Evolutionary conservation across 257 asterid genomes (phyloP).

Genomic region (Solanum boliviense): DNA sequence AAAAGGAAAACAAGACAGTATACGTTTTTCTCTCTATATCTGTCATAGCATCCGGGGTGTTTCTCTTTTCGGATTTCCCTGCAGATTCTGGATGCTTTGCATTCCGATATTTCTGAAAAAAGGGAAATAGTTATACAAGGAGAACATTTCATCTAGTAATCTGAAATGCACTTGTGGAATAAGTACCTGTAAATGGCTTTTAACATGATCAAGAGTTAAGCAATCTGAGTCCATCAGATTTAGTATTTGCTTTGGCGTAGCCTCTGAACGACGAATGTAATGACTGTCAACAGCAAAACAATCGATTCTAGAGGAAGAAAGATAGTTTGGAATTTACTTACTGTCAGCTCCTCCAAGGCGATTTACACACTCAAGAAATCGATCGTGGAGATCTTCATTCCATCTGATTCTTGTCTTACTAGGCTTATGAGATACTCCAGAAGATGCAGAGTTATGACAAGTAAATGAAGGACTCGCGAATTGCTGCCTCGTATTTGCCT

Average conservation of each 20-base stretch:
- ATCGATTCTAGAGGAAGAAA: not conserved
- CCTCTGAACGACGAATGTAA: slow-evolving; percentile 36
- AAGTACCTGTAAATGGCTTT: slow-evolving; percentile 87
- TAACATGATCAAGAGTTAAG: slow-evolving; percentile 81
- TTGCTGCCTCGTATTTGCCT: slow-evolving; percentile 14
- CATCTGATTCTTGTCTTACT: slow-evolving; percentile 70
- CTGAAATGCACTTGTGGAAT: not conserved
- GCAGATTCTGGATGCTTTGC: slow-evolving; percentile 57
- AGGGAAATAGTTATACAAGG: not conserved
- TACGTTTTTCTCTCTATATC: slow-evolving; percentile 43
- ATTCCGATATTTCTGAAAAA: slow-evolving; percentile 58
- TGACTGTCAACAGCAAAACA: not conserved
- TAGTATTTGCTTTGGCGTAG: slow-evolving; percentile 87
- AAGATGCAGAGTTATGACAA: slow-evolving; percentile 14
- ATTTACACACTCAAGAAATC: slow-evolving; percentile 70
- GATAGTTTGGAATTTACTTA: slow-evolving; percentile 23
- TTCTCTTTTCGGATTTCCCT: slow-evolving; percentile 43
- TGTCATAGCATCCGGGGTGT: slow-evolving; percentile 12
- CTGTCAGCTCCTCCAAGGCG: slow-evolving; percentile 87
- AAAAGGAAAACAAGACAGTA: not conserved
- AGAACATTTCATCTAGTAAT: not conserved
- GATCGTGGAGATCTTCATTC: slow-evolving; percentile 86
- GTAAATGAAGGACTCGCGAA: slow-evolving; percentile 15
- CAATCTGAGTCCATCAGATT: slow-evolving; percentile 80
- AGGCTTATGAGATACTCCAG: slow-evolving; percentile 16